A percentile compares a stretch with the other conserved stretches of the same genome.
phyloP scores from a whole-genome alignment of 176 grass and related monocot species.

The Elymus sibiricus region DNA sequence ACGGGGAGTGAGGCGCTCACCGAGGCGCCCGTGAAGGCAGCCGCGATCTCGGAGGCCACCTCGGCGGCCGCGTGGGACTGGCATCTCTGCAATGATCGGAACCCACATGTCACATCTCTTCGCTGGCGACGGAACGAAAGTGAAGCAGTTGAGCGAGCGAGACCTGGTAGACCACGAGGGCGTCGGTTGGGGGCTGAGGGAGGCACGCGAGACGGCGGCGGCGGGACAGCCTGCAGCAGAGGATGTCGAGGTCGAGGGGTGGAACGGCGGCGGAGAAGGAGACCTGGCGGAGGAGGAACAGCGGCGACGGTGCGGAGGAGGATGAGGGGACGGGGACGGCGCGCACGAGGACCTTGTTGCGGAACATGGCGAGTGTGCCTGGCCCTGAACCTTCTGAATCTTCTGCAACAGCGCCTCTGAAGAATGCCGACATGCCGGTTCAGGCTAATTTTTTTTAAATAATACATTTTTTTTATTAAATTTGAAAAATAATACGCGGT shows the following conservation, averaged over 20 bases:
- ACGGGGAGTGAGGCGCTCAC: constrained; percentile 8
- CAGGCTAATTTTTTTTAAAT: no score
- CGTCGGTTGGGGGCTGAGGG: constrained; percentile 35
- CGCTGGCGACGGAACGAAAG: background rate
- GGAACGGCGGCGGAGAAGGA: constrained; percentile 21
- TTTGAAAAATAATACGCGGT: no score
- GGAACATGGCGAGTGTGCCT: constrained; percentile 42
- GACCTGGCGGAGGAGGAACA: constrained; percentile 37
- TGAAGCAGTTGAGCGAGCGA: background rate
- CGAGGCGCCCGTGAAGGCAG: constrained; percentile 16
- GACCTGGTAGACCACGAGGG: constrained; percentile 69
- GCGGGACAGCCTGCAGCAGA: constrained; percentile 77
- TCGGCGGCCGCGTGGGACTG: constrained; percentile 33
- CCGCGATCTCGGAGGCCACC: constrained; percentile 36
- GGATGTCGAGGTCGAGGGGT: constrained; percentile 49
- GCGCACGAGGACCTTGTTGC: constrained; percentile 62
- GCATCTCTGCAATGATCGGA: constrained; percentile 43
- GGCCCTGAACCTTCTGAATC: background rate
- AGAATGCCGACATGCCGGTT: background rate
- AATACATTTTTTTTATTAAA: no score
- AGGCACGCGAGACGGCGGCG: constrained; percentile 63
- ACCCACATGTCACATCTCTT: background rate
- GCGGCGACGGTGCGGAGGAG: constrained; percentile 32
- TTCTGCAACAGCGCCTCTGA: background rate
- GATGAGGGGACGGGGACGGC: background rate